Conservation (phyloP, 2,329 filamentous ascomycete species). For the Tympanopsis confertula region DNA sequence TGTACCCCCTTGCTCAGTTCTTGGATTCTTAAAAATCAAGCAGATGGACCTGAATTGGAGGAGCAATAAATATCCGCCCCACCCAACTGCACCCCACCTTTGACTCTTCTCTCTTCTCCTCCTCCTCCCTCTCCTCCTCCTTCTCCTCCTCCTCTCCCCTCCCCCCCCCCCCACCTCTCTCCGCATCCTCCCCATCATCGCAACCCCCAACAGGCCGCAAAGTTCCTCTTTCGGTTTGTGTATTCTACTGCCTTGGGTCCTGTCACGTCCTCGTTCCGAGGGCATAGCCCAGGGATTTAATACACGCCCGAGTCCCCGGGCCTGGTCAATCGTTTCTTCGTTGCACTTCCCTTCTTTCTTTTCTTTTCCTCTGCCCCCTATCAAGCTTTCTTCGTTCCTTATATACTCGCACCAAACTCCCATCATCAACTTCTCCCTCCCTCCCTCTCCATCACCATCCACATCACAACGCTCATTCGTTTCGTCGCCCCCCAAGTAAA, state of each 20-base stretch:
- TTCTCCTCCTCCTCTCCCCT: neutral
- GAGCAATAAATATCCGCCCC: slow-evolving; percentile 30
- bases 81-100: slow-evolving; percentile 16
- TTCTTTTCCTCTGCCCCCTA: slow-evolving; percentile 36
- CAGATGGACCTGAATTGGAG: no score
- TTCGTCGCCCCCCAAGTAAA: slow-evolving; percentile 38
- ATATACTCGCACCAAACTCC: slow-evolving; percentile 20
- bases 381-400: slow-evolving; percentile 30
- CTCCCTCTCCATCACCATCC: slow-evolving; percentile 23
- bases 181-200: slow-evolving; percentile 12
- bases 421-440: slow-evolving; percentile 16
- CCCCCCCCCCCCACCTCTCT: slow-evolving; percentile 29
- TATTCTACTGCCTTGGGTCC: slow-evolving; percentile 38
- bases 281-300: slow-evolving; percentile 9
- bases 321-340: slow-evolving; percentile 19
- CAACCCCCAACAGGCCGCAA: slow-evolving; percentile 47
- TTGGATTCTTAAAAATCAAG: no score
- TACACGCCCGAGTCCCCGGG: neutral
- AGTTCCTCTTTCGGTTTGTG: slow-evolving; percentile 33
- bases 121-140: slow-evolving; percentile 32
- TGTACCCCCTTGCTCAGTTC: no score
- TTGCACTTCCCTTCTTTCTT: slow-evolving; percentile 17
- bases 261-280: slow-evolving; percentile 17
- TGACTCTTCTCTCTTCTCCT: slow-evolving; percentile 30
- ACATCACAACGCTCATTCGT: slow-evolving; percentile 21